phyloP scores from a whole-genome alignment of 805 yeast genomes.

The Cyberlindnera maritima region DNA sequence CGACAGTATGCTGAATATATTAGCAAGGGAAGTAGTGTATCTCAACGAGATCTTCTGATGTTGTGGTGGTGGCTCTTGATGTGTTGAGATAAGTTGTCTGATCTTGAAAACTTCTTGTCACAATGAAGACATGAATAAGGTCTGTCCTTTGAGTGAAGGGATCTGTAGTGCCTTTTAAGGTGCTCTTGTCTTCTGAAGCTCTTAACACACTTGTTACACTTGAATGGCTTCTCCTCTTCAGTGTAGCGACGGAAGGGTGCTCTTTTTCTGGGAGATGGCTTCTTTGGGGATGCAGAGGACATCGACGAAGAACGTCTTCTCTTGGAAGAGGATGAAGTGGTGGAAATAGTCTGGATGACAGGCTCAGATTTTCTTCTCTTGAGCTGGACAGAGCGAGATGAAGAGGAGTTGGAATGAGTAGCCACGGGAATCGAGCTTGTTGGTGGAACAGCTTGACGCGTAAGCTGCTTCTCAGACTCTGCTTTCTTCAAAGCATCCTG shows the following conservation, averaged over 20 bases:
- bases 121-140: constrained; percentile 64
- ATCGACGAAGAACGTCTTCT: neutral
- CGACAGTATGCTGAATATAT: too few relatives aligned
- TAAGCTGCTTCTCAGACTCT: neutral
- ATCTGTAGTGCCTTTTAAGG: constrained; percentile 67
- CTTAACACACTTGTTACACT: constrained; percentile 62
- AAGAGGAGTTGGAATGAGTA: neutral
- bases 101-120: constrained; percentile 60
- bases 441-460: neutral
- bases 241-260: constrained; percentile 6
- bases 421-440: neutral
- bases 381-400: constrained; percentile 10
- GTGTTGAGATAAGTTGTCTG: constrained; percentile 67
- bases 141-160: constrained; percentile 68
- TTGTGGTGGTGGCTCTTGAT: constrained; percentile 47
- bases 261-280: neutral
- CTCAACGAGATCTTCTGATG: neutral
- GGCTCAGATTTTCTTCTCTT: constrained; percentile 28
- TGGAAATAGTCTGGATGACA: neutral
- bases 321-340: neutral
- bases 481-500: neutral
- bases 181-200: constrained; percentile 73
- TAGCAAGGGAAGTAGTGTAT: too few relatives aligned
- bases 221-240: constrained; percentile 51
- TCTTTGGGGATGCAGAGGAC: neutral